phyloP scores from a whole-genome alignment of 2,329 filamentous ascomycete species.

The Pseudogymnoascus sp. region DNA sequence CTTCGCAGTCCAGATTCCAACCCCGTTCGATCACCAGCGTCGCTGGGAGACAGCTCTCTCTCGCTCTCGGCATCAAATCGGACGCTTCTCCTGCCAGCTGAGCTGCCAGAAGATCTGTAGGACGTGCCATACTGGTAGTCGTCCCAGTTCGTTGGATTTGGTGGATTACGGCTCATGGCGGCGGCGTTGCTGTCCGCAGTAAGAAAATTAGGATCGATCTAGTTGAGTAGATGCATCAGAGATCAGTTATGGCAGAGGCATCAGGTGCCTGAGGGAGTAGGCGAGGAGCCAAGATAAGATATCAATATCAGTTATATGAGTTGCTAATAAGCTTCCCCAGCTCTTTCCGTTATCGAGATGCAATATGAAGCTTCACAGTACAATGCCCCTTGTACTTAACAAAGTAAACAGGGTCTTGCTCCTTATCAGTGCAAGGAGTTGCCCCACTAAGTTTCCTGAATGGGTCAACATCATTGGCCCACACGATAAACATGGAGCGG shows the following conservation, averaged over 20 bases:
- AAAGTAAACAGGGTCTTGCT: conserved; percentile 6
- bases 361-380: background rate
- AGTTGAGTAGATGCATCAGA: conserved; percentile 9
- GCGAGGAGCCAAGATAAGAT: background rate
- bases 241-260: background rate
- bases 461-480: background rate
- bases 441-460: background rate
- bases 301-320: conserved; percentile 1
- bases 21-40: conserved; percentile 16
- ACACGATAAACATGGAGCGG: background rate
- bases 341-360: conserved; percentile 1
- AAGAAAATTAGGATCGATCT: background rate
- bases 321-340: conserved; percentile 7
- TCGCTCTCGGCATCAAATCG: conserved; percentile 21
- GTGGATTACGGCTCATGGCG: conserved; percentile 7
- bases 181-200: background rate
- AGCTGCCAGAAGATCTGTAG: conserved; percentile 26
- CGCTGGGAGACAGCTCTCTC: conserved; percentile 15
- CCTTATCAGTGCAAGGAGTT: conserved; percentile 7
- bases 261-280: background rate
- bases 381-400: background rate
- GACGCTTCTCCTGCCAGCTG: conserved; percentile 23
- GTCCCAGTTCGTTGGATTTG: conserved; percentile 26
- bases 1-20: conserved; percentile 19
- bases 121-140: conserved; percentile 29